Evolutionary conservation across 2,329 filamentous ascomycete species (phyloP).

Genomic region (Trichophyton schoenleinii): DNA sequence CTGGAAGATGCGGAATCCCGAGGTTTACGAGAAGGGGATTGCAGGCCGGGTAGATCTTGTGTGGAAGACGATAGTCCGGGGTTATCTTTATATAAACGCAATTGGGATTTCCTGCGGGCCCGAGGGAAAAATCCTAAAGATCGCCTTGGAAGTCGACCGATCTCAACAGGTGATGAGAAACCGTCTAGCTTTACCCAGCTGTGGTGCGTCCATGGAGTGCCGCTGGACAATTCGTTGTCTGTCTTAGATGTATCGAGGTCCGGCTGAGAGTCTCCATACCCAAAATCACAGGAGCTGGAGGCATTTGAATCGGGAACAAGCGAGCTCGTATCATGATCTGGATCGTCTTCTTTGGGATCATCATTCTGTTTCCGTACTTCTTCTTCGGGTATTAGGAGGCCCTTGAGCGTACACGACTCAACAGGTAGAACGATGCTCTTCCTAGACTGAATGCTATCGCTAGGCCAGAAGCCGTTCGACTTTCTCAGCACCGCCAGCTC

Average conservation of each 20-base stretch:
- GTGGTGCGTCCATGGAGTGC: conserved; percentile 69
- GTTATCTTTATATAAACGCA: conserved; percentile 12
- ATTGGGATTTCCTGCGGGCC: conserved; percentile 66
- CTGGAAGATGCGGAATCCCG: conserved; percentile 18
- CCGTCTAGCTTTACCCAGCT: conserved; percentile 77
- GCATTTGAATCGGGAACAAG: background rate
- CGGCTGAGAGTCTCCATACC: background rate
- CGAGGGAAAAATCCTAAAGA: conserved; percentile 86
- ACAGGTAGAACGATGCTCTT: conserved; percentile 75
- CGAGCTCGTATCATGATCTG: conserved; percentile 3
- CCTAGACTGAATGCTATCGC: conserved; percentile 76
- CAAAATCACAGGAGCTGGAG: background rate
- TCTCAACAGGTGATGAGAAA: conserved; percentile 60
- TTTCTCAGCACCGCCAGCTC: conserved; percentile 70
- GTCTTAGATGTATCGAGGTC: background rate
- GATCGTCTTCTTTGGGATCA: background rate
- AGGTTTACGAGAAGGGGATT: conserved; percentile 32
- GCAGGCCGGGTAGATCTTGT: conserved; percentile 54
- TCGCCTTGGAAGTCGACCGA: conserved; percentile 68
- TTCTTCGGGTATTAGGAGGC: conserved; percentile 40
- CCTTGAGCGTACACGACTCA: conserved; percentile 75
- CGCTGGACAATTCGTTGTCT: conserved; percentile 25
- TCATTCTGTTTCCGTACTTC: background rate
- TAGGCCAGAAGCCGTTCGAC: conserved; percentile 88
- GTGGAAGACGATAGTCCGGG: background rate